Percentiles rank a stretch among this genome's conserved stretches.
Evolutionary conservation across 176 grass and related monocot genomes (phyloP).

Genomic region (Oryza brachyantha): DNA sequence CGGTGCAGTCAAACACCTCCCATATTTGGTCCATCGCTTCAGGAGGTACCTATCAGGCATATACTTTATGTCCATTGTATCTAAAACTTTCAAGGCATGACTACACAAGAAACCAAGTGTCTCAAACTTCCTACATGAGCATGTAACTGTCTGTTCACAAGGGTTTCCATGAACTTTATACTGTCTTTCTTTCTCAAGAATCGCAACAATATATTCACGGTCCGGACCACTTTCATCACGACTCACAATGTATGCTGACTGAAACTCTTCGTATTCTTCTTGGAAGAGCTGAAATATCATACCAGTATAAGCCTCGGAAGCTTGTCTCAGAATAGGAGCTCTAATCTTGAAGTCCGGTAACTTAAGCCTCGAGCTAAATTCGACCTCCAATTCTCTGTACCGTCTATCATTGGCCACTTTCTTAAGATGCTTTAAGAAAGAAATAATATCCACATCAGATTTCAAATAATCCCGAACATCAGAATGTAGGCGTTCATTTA

Average conservation of each 20-base stretch:
- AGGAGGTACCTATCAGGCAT: constrained; percentile 54
- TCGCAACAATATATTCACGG: constrained; percentile 52
- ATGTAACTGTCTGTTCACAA: constrained; percentile 46
- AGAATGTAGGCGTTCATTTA: constrained; percentile 42
- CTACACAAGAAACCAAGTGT: constrained; percentile 54
- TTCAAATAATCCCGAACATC: constrained; percentile 46
- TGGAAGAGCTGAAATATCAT: constrained; percentile 72
- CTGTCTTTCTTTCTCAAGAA: constrained; percentile 47
- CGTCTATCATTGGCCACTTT: constrained; percentile 42
- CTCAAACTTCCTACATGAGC: constrained; percentile 68
- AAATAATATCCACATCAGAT: constrained; percentile 39
- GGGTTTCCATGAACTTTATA: constrained; percentile 59
- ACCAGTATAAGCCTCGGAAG: constrained; percentile 51
- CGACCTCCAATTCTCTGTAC: constrained; percentile 47
- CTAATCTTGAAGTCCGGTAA: constrained; percentile 55
- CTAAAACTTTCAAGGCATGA: constrained; percentile 67
- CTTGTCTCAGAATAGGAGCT: constrained; percentile 59
- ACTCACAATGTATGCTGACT: constrained; percentile 56
- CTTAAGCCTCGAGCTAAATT: constrained; percentile 49
- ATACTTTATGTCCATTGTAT: constrained; percentile 71
- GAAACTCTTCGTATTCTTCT: constrained; percentile 63
- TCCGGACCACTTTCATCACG: constrained; percentile 39
- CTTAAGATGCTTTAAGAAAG: constrained; percentile 46
- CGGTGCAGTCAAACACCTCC: constrained; percentile 24
- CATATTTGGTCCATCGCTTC: constrained; percentile 59